A percentile compares a stretch with the other conserved stretches of the same genome.
Conservation (phyloP, 139 green algal genomes). For the Chlamydomonas schloesseri region DNA sequence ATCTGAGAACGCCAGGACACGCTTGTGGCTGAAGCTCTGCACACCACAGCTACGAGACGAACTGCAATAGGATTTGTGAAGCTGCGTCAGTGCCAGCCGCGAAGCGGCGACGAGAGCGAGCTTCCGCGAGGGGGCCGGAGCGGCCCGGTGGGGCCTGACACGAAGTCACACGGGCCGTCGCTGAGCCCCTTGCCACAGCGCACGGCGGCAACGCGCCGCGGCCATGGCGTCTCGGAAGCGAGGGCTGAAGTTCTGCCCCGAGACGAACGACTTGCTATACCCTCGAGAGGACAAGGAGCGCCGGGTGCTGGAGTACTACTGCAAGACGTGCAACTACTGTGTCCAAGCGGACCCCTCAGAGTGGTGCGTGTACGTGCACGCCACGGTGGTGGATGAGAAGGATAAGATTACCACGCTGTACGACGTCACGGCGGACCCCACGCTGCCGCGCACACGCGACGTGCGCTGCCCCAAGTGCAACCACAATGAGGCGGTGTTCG, state of each 20-base stretch:
- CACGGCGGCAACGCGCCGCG: no score
- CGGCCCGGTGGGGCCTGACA: no score
- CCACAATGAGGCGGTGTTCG: conserved; percentile 92
- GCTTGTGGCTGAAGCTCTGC: no score
- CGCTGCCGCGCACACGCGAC: conserved; percentile 88
- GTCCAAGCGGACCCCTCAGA: conserved; percentile 70
- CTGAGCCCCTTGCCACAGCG: no score
- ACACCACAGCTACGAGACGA: no score
- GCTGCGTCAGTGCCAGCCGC: no score
- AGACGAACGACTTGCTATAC: conserved; percentile 91
- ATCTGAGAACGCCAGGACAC: no score
- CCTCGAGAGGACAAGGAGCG: conserved; percentile 83
- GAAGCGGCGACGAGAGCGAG: no score
- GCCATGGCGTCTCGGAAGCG: conserved; percentile 38
- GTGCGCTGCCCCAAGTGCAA: conserved; percentile 83
- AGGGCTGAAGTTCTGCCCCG: conserved; percentile 86
- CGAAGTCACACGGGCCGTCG: no score
- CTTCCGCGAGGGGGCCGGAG: no score
- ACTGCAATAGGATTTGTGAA: no score
- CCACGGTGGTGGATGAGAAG: conserved; percentile 82
- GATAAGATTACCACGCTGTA: conserved; percentile 79
- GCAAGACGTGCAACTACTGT: conserved; percentile 86
- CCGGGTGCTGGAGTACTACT: conserved; percentile 85
- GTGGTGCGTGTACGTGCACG: conserved; percentile 84
- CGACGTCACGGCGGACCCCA: conserved; percentile 90